Evolutionary conservation across 2,329 filamentous ascomycete genomes (phyloP), one percentile per base, ranked within the genome.

Genomic region (Juglanconis oblonga): DNA sequence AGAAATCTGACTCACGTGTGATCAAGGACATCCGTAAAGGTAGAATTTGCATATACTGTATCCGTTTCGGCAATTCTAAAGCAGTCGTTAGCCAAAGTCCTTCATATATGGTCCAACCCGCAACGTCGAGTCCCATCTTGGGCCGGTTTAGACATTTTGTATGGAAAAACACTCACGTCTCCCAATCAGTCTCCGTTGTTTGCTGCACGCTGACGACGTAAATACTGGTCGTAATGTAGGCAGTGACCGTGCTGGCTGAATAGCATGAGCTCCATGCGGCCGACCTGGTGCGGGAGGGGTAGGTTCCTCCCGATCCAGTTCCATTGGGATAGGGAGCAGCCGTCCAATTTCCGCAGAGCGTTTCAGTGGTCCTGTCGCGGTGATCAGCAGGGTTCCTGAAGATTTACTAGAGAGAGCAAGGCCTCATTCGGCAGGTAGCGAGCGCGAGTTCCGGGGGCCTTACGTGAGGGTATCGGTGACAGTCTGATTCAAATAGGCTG

Each of bases 151-250:
- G 4, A 45, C 3, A n/a, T 24, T 31, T 17, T 10, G 9, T 5
- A 31, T 10, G 17, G 45, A 29, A 4, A 9, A 29, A 31, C 4
- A 45, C 55, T 52, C 24, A 57, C 55, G 48, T 52, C n/a, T 36
- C 36, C 29, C 24, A 44, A 17, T 51, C 36, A n/a, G 24, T 24
- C 24, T 48, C 45, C 3, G 45, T 48, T 31, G 45, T 11, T 9
- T 17, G 24, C 17, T 48, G 45, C 45, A 13, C 9, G 14, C 36
- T 57, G 24, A 24, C 32, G 31, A 57, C 29, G 9, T 24, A 14
- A n/a, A 57, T 33, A 4, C 45, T 57, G 4, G 54, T 57, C 13
- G 54, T 33, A 9, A 57, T 44, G 8, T 57, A 57, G 5, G 47
- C 55, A 17, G 55, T 57, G 38, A 57, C 55, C 7, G 47, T 50